Evolutionary conservation across 2,329 filamentous ascomycete species (phyloP).

Genomic region (Aspergillus sp.): DNA sequence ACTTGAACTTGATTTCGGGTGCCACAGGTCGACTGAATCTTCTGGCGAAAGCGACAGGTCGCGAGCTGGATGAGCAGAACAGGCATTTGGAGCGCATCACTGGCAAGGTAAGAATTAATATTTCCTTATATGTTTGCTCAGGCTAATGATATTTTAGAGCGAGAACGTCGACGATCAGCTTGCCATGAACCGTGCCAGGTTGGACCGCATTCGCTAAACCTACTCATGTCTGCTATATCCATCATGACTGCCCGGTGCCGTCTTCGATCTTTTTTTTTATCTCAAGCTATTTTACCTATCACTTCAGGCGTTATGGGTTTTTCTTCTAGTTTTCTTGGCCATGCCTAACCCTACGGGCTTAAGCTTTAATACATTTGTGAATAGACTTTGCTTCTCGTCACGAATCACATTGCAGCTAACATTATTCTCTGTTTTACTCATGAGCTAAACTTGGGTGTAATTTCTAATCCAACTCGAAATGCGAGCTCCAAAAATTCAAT

Average conservation of each 20-base stretch:
- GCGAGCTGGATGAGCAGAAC: constrained; percentile 76
- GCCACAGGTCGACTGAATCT: constrained; percentile 70
- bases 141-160: constrained; percentile 55
- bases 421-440: neutral
- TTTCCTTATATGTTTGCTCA: neutral
- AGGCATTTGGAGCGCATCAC: constrained; percentile 74
- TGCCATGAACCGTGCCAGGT: constrained; percentile 70
- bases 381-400: constrained; percentile 2
- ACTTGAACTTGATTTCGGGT: constrained; percentile 59
- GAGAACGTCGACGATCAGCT: constrained; percentile 81
- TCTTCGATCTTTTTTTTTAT: constrained; percentile 18
- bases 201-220: constrained; percentile 57
- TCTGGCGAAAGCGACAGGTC: constrained; percentile 70
- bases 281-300: constrained; percentile 6
- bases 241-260: constrained; percentile 31
- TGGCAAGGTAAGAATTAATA: constrained; percentile 62
- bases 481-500: neutral
- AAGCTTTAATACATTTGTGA: neutral
- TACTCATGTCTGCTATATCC: neutral
- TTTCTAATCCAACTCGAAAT: neutral
- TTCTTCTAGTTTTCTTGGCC: constrained; percentile 6
- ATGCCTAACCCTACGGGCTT: neutral
- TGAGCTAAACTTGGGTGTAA: neutral
- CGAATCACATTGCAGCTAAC: neutral
- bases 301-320: constrained; percentile 25